Evolutionary conservation across 345 rosid species (phyloP).

Genomic region (Corchorus capsularis): DNA sequence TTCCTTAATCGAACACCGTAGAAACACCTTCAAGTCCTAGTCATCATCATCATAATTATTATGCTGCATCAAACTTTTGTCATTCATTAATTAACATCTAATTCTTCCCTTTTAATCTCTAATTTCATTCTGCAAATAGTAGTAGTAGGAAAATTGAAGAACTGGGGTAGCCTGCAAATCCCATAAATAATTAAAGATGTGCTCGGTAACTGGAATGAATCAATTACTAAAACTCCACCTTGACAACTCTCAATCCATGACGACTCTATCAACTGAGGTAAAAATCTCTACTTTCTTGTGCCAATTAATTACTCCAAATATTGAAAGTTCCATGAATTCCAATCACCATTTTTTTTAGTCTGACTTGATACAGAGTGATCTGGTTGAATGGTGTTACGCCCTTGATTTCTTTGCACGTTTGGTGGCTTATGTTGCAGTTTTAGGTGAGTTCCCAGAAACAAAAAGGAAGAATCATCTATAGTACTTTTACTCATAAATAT

Average conservation of each 20-base stretch:
- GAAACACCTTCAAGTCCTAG: background rate
- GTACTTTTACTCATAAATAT: too few species aligned
- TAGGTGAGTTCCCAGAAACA: slow-evolving; percentile 31
- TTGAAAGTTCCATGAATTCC: background rate
- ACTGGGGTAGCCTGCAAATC: background rate
- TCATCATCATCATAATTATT: background rate
- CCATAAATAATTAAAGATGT: slow-evolving; percentile 18
- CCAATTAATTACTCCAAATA: background rate
- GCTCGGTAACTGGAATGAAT: slow-evolving; percentile 26
- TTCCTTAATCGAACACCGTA: background rate
- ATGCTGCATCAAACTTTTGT: background rate
- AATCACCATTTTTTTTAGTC: background rate
- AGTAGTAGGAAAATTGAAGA: background rate
- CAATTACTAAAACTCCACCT: slow-evolving; percentile 12
- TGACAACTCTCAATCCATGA: background rate
- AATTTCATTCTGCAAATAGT: background rate
- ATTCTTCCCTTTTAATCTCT: background rate
- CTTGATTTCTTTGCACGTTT: slow-evolving; percentile 42
- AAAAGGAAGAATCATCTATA: too few species aligned
- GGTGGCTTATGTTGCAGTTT: slow-evolving; percentile 37
- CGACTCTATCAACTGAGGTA: slow-evolving; percentile 27
- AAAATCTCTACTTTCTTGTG: background rate
- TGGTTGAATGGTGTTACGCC: slow-evolving; percentile 36
- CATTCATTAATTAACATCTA: background rate
- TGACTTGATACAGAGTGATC: slow-evolving; percentile 34